phyloP scores from a whole-genome alignment of 768 basidiomycete genomes.

The Hericium rajendrae region DNA sequence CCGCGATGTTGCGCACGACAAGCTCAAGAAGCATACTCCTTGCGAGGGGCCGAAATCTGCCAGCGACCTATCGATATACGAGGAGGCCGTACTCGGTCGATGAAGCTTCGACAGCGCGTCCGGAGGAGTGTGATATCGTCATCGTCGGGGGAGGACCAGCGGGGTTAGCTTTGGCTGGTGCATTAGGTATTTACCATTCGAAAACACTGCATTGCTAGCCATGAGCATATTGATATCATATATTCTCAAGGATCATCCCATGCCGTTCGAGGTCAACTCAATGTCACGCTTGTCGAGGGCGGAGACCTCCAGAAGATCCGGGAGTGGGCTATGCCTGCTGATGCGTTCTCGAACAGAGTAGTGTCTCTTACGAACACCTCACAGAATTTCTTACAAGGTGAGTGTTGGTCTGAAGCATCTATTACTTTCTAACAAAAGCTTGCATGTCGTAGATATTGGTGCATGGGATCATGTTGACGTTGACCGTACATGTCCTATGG shows the following conservation, averaged over 20 bases:
- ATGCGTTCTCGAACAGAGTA: slow-evolving; percentile 71
- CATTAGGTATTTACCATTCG: slow-evolving; percentile 49
- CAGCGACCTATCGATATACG: neutral
- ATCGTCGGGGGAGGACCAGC: slow-evolving; percentile 93
- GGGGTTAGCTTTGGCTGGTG: slow-evolving; percentile 82
- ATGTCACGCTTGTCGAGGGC: slow-evolving; percentile 74
- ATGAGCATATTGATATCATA: neutral
- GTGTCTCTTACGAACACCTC: slow-evolving; percentile 79
- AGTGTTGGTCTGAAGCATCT: neutral
- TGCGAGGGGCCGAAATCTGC: neutral
- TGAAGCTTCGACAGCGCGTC: neutral
- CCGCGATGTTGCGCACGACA: neutral
- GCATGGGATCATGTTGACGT: slow-evolving; percentile 75
- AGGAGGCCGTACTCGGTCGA: too few relatives aligned
- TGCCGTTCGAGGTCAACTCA: slow-evolving; percentile 39
- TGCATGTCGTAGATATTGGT: slow-evolving; percentile 50
- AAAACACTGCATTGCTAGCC: neutral
- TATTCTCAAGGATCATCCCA: slow-evolving; percentile 40
- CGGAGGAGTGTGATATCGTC: slow-evolving; percentile 70
- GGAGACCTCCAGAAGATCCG: slow-evolving; percentile 61
- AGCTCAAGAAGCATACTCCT: neutral
- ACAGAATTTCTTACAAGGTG: slow-evolving; percentile 57
- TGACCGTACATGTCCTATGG: slow-evolving; percentile 57
- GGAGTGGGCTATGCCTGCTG: slow-evolving; percentile 50
- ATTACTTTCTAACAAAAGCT: neutral